phyloP scores from a whole-genome alignment of 2,329 filamentous ascomycete species.

The Claviceps digitariae region DNA sequence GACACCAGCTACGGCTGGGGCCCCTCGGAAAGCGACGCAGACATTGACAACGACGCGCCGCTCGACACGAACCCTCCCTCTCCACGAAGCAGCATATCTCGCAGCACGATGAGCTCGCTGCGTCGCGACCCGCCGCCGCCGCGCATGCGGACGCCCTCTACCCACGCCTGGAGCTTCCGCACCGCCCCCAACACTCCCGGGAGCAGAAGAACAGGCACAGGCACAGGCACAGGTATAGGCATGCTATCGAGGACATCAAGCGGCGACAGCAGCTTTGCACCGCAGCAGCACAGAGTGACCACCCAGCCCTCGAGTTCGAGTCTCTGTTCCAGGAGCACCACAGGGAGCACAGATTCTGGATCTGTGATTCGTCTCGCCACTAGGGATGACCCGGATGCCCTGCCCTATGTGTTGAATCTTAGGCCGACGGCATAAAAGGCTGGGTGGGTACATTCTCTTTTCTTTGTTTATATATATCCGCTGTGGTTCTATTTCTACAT shows the following conservation, averaged over 20 bases:
- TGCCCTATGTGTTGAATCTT: constrained; percentile 26
- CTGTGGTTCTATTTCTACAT: neutral
- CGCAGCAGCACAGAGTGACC: constrained; percentile 24
- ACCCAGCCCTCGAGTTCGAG: constrained; percentile 27
- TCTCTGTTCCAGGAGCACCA: constrained; percentile 21
- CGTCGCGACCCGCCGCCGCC: constrained; percentile 8
- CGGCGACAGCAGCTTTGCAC: constrained; percentile 25
- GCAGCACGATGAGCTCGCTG: constrained; percentile 20
- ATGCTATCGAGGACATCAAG: constrained; percentile 24
- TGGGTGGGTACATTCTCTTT: neutral
- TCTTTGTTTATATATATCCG: neutral
- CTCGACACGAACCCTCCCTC: constrained; percentile 28
- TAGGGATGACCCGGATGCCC: constrained; percentile 16
- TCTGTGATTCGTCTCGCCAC: constrained; percentile 37
- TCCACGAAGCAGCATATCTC: constrained; percentile 18
- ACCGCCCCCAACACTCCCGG: constrained; percentile 41
- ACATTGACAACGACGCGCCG: constrained; percentile 32
- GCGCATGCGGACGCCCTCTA: constrained; percentile 26
- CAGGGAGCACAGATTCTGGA: constrained; percentile 20
- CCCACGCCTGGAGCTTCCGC: constrained; percentile 31
- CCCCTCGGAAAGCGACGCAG: constrained; percentile 23
- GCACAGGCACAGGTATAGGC: constrained; percentile 9
- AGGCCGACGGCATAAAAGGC: constrained; percentile 13
- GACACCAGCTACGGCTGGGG: constrained; percentile 9
- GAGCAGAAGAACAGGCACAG: constrained; percentile 21